Evolutionary conservation across 1,284 basidiomycete genomes (phyloP).

Genomic region (Rhodotorula sp.): DNA sequence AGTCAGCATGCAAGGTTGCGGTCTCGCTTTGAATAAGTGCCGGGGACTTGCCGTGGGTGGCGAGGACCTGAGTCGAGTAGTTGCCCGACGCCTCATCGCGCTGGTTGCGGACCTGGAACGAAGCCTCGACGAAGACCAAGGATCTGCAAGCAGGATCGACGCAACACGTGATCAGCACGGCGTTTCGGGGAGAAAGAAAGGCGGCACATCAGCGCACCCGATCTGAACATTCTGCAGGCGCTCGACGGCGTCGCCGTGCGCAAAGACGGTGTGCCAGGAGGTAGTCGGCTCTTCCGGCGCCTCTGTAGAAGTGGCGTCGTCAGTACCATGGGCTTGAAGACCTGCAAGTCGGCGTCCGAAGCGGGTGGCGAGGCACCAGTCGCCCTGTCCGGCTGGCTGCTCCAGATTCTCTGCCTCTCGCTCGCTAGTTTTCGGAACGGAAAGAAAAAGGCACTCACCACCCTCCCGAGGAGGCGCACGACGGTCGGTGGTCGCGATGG

Average conservation of each 20-base stretch:
- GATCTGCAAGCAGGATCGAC: slow-evolving; percentile 19
- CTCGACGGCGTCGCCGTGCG: slow-evolving; percentile 62
- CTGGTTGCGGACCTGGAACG: slow-evolving; percentile 35
- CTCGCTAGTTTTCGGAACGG: no score
- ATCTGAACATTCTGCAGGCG: slow-evolving; percentile 65
- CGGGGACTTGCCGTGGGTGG: slow-evolving; percentile 28
- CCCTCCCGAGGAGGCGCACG: slow-evolving; percentile 36
- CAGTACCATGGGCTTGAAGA: not conserved
- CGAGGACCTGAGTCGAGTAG: slow-evolving; percentile 28
- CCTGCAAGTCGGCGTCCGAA: no score
- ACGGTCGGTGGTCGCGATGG: slow-evolving; percentile 42
- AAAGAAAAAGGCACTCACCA: slow-evolving; percentile 49
- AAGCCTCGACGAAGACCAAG: slow-evolving; percentile 43
- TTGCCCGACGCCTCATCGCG: slow-evolving; percentile 35
- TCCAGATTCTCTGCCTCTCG: no score
- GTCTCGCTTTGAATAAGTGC: no score
- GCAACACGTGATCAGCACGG: not conserved
- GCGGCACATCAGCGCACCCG: slow-evolving; percentile 51
- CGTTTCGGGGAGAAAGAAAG: no score
- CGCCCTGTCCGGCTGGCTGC: no score
- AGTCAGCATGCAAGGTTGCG: not conserved
- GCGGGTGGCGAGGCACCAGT: no score
- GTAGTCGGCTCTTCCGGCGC: slow-evolving; percentile 54
- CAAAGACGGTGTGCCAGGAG: slow-evolving; percentile 72
- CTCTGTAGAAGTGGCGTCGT: slow-evolving; percentile 7